Percentiles rank a stretch among this genome's conserved stretches.
phyloP scores from a whole-genome alignment of 768 basidiomycete genomes.

The Leccinum subtestaceum region DNA sequence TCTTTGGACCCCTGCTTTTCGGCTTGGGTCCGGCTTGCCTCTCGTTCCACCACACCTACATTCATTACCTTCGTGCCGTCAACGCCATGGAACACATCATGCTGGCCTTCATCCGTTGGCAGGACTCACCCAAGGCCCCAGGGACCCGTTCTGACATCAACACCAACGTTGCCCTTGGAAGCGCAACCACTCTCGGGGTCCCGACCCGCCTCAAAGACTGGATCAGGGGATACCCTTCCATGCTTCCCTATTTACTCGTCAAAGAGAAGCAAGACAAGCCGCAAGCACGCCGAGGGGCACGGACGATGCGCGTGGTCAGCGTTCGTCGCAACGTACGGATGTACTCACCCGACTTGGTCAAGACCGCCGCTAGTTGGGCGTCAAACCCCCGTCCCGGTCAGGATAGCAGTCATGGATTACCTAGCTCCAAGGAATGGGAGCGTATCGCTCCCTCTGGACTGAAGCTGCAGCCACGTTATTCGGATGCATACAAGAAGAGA shows the following conservation, averaged over 20 bases:
- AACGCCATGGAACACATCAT: slow-evolving; percentile 91
- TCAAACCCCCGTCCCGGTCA: slow-evolving; percentile 29
- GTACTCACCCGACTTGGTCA: slow-evolving; percentile 84
- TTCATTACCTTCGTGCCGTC: slow-evolving; percentile 74
- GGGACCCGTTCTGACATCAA: slow-evolving; percentile 28
- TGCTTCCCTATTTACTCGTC: slow-evolving; percentile 61
- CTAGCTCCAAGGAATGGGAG: slow-evolving; percentile 72
- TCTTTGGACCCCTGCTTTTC: slow-evolving; percentile 89
- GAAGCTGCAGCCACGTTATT: slow-evolving; percentile 64
- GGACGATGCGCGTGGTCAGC: slow-evolving; percentile 72
- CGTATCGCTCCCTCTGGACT: slow-evolving; percentile 62
- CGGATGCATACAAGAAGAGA: slow-evolving; percentile 72
- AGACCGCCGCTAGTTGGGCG: slow-evolving; percentile 53
- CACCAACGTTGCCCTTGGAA: slow-evolving; percentile 39
- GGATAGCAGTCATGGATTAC: slow-evolving; percentile 37
- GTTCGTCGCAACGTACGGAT: slow-evolving; percentile 81
- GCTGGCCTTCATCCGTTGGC: slow-evolving; percentile 85
- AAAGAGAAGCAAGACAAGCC: slow-evolving; percentile 48
- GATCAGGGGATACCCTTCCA: slow-evolving; percentile 86
- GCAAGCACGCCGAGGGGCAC: slow-evolving; percentile 71
- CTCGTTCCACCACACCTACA: slow-evolving; percentile 57
- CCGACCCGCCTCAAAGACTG: slow-evolving; percentile 88
- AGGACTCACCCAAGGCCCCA: slow-evolving; percentile 51
- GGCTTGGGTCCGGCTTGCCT: slow-evolving; percentile 60
- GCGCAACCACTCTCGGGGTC: slow-evolving; percentile 61